Evolutionary conservation across 2,329 filamentous ascomycete species (phyloP).

Genomic region (Trichothecium sympodiale): DNA sequence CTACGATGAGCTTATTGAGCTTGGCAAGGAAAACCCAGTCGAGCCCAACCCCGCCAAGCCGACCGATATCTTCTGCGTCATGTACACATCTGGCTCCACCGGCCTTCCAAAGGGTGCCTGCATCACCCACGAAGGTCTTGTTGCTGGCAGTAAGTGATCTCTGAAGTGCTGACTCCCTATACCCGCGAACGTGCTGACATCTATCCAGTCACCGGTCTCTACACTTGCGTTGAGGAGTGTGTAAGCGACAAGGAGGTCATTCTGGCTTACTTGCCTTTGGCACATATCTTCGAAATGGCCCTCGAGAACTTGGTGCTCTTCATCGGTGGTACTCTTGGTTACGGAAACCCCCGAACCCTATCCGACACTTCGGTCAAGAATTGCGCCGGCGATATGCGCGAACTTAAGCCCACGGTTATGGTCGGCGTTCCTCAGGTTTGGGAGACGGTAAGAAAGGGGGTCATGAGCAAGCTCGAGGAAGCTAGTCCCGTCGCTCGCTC

Average conservation of each 20-base stretch:
- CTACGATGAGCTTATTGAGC: conserved; percentile 41
- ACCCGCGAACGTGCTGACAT: conserved; percentile 1
- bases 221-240: conserved; percentile 64
- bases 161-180: too few relatives aligned
- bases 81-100: conserved; percentile 83
- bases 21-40: conserved; percentile 56
- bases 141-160: conserved; percentile 56
- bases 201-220: conserved; percentile 60
- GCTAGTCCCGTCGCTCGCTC: conserved; percentile 59
- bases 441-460: conserved; percentile 95
- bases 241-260: conserved; percentile 69
- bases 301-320: conserved; percentile 86
- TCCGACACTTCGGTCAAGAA: conserved; percentile 79
- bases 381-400: conserved; percentile 86
- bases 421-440: conserved; percentile 94
- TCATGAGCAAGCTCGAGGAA: conserved; percentile 66
- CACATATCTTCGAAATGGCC: conserved; percentile 93
- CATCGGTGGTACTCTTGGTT: conserved; percentile 86
- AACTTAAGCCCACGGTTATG: conserved; percentile 80
- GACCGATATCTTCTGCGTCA: conserved; percentile 72
- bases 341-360: conserved; percentile 82
- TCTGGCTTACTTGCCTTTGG: conserved; percentile 84
- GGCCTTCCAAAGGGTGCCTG: conserved; percentile 83
- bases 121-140: conserved; percentile 67
- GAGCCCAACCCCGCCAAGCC: conserved; percentile 61